These are phyloP conservation scores for Penicillium paxilli DNA, from an alignment of 495 filamentous ascomycete genomes.

Conservation along the genomic window DNA sequence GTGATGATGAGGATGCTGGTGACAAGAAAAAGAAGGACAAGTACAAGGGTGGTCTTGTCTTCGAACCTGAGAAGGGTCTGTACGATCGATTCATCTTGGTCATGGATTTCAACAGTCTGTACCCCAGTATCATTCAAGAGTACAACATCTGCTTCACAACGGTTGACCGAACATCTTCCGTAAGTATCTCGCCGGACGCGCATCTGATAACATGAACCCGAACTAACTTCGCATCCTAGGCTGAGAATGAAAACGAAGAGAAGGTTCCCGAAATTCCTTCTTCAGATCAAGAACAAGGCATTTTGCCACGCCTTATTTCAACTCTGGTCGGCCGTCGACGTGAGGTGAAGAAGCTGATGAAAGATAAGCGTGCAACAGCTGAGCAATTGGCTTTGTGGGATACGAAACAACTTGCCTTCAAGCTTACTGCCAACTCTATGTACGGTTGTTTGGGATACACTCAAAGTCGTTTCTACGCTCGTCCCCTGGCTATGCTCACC, in stretches of 20 bases:
- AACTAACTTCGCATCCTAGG: constrained; percentile 41
- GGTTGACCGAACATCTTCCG: constrained; percentile 70
- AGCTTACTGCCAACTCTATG: constrained; percentile 99
- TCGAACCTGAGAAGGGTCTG: constrained; percentile 94
- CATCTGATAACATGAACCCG: neutral
- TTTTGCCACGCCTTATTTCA: constrained; percentile 86
- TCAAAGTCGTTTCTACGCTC: constrained; percentile 93
- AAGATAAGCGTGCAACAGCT: constrained; percentile 79
- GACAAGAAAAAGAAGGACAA: constrained; percentile 99
- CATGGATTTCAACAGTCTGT: constrained; percentile 99
- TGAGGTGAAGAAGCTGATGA: constrained; percentile 95
- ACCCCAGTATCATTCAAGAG: constrained; percentile 98
- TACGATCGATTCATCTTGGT: constrained; percentile 97
- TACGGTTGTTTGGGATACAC: constrained; percentile 97
- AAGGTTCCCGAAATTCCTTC: constrained; percentile 73
- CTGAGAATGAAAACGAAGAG: constrained; percentile 74
- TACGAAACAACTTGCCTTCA: constrained; percentile 94
- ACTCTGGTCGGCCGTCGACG: constrained; percentile 84
- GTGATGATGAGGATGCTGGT: constrained; percentile 68
- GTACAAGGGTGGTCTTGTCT: constrained; percentile 96
- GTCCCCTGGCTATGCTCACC: constrained; percentile 91
- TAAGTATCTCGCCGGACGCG: constrained; percentile 32
- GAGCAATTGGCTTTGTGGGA: constrained; percentile 95
- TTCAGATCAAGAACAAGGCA: constrained; percentile 67
- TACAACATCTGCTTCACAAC: constrained; percentile 99